Percentiles rank a stretch among this genome's conserved stretches.
phyloP scores from a whole-genome alignment of 345 rosid species.

The Heritiera fomes region DNA sequence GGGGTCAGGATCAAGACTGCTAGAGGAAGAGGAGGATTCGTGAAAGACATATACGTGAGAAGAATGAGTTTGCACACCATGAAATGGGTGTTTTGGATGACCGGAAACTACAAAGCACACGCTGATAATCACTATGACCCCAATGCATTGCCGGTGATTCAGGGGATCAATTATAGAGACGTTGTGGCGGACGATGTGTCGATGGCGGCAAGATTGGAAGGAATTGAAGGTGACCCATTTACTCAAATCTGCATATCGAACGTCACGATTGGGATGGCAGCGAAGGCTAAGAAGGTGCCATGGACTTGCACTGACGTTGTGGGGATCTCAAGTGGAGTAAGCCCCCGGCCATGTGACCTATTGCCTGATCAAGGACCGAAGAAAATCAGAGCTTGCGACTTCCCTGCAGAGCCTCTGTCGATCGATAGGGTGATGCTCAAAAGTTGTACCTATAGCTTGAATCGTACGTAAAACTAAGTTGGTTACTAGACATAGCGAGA shows the following conservation, averaged over 20 bases:
- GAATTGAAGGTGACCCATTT: conserved; percentile 59
- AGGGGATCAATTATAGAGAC: conserved; percentile 63
- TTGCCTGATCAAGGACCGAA: conserved; percentile 50
- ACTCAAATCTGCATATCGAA: conserved; percentile 73
- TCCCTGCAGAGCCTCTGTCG: conserved; percentile 53
- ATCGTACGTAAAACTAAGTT: conserved; percentile 1
- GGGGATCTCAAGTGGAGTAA: conserved; percentile 57
- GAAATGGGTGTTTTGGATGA: conserved; percentile 84
- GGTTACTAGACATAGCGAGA: neutral
- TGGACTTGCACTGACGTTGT: conserved; percentile 65
- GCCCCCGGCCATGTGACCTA: conserved; percentile 52
- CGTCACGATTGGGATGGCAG: conserved; percentile 57
- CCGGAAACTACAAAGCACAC: conserved; percentile 72
- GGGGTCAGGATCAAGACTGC: conserved; percentile 83
- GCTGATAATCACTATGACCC: conserved; percentile 66
- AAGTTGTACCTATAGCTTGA: conserved; percentile 48
- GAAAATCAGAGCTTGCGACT: conserved; percentile 52
- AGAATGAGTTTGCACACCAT: conserved; percentile 67
- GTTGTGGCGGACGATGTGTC: conserved; percentile 66
- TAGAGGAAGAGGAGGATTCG: conserved; percentile 67
- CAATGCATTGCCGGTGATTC: conserved; percentile 62
- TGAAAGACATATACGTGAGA: conserved; percentile 57
- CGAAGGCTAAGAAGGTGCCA: conserved; percentile 57
- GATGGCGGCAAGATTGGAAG: conserved; percentile 66
- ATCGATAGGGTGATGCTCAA: conserved; percentile 65